Percentiles rank a stretch among this genome's conserved stretches.
Evolutionary conservation across 2,329 filamentous ascomycete species (phyloP).

Genomic region (Colletotrichum euphorbiae): DNA sequence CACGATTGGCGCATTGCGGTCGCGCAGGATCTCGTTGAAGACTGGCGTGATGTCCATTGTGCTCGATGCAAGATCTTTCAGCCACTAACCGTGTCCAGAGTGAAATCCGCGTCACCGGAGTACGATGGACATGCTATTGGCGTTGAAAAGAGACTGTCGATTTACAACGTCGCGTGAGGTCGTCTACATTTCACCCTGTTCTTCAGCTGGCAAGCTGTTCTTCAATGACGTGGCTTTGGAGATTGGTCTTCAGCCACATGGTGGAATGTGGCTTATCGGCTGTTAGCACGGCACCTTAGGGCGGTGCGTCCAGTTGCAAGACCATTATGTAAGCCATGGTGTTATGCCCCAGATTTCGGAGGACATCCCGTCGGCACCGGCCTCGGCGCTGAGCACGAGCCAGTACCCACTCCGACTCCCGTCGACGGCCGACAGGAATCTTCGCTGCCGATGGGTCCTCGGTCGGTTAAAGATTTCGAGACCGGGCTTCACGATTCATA

Average conservation of each 20-base stretch:
- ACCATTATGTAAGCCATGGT: too few relatives aligned
- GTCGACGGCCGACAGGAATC: background rate
- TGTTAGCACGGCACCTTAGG: too few relatives aligned
- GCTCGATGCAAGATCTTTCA: background rate
- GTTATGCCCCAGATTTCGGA: background rate
- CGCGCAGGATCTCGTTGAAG: constrained; percentile 76
- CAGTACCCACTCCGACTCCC: constrained; percentile 1
- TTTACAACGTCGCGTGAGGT: background rate
- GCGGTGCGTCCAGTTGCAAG: too few relatives aligned
- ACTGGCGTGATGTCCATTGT: constrained; percentile 73
- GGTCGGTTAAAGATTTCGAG: constrained; percentile 2
- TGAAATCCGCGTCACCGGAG: background rate
- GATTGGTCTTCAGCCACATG: constrained; percentile 13
- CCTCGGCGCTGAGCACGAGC: constrained; percentile 17
- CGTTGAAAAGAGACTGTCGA: background rate
- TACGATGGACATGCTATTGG: constrained; percentile 5
- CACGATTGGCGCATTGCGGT: constrained; percentile 65
- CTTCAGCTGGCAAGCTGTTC: constrained; percentile 31
- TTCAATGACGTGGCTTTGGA: constrained; percentile 38
- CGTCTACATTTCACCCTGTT: constrained; percentile 10
- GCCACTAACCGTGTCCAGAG: background rate
- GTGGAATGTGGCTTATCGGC: background rate
- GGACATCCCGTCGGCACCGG: constrained; percentile 21
- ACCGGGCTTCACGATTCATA: background rate
- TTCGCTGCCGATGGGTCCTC: background rate